Evolutionary conservation across 805 yeast species (phyloP).

Genomic region (Candida loeiensis): DNA sequence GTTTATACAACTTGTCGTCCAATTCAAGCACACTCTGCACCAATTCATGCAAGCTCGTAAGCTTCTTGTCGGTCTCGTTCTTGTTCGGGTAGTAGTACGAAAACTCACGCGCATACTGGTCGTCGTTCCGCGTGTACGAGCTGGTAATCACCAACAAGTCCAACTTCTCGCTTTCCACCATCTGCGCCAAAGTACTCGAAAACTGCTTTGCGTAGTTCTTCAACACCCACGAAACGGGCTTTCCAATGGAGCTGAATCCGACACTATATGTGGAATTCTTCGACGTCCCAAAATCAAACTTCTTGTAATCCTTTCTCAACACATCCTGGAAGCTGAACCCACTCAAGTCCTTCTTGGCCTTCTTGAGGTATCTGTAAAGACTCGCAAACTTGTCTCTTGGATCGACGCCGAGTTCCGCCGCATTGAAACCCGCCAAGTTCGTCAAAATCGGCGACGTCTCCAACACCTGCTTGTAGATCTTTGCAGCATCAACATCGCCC

Average conservation of each 20-base stretch:
- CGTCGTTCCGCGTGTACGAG: slow-evolving; percentile 35
- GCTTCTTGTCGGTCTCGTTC: slow-evolving; percentile 10
- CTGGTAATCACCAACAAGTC: slow-evolving; percentile 36
- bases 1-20: slow-evolving; percentile 22
- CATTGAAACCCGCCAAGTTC: background rate
- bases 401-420: slow-evolving; percentile 4
- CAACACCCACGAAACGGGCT: slow-evolving; percentile 54
- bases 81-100: slow-evolving; percentile 21
- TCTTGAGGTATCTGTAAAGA: slow-evolving; percentile 25
- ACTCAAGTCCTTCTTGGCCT: slow-evolving; percentile 58
- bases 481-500: slow-evolving; percentile 49
- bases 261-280: too few species aligned
- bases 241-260: slow-evolving; percentile 78
- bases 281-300: slow-evolving; percentile 45
- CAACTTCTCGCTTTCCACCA: slow-evolving; percentile 14
- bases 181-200: slow-evolving; percentile 17
- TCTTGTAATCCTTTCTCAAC: slow-evolving; percentile 80
- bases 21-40: slow-evolving; percentile 23
- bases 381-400: slow-evolving; percentile 9
- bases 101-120: slow-evolving; percentile 34
- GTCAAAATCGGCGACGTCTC: background rate
- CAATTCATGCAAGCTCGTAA: slow-evolving; percentile 18
- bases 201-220: slow-evolving; percentile 22
- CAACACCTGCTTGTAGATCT: slow-evolving; percentile 30
- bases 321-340: slow-evolving; percentile 62